Evolutionary conservation across 2,329 filamentous ascomycete species (phyloP), one percentile per base, ranked within the genome.

Genomic region (Scytalidium sp.): DNA sequence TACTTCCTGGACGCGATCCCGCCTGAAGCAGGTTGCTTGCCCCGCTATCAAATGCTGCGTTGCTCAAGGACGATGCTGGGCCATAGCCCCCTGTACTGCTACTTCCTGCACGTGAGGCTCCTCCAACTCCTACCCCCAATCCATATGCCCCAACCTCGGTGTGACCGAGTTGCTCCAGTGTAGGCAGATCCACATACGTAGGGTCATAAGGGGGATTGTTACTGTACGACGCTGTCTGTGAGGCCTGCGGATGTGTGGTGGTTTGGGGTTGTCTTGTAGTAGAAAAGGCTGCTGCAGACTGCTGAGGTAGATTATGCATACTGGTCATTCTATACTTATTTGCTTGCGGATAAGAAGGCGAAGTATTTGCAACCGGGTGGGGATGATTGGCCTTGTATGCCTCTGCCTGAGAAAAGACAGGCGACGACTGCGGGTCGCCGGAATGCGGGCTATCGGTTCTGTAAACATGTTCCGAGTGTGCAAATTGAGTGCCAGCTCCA

Each of bases 381-480:
- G 53, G 29, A 45, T 43, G 59, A 11, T 46, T 53, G 11, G 53
- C 53, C 42, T 59, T 48, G 50, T 56, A 62, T 17, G 50, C 57
- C 20, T 61, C 56, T 8, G 56, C 47, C 23, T 62, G 61, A 19
- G 58, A 56, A 46, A 60, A 64, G 2, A 60, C 58, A 7, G 62
- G 58, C 3, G 62, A 61, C 10, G 61, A 50, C 22, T 65, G 61
- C 17, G 61, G 36, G 19, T 63, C 55, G 10, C 50, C 55, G 23
- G n/a, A n/a, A n/a, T 64, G 62, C 22, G 61, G 60, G 51, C 57
- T 62, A n/a, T 61, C 51, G 20, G 62, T 61, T 43, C 63, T 54
- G 43, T 62, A 65, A 15, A 58, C 46, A 43, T 55, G 62, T 41
- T 65, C 61, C 22, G 56, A 49, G 41, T 60, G 60, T 19, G 60